Evolutionary conservation across 306 rosid species (phyloP), one percentile per base, ranked within the genome.

Genomic region (Mimosa bimucronata): DNA sequence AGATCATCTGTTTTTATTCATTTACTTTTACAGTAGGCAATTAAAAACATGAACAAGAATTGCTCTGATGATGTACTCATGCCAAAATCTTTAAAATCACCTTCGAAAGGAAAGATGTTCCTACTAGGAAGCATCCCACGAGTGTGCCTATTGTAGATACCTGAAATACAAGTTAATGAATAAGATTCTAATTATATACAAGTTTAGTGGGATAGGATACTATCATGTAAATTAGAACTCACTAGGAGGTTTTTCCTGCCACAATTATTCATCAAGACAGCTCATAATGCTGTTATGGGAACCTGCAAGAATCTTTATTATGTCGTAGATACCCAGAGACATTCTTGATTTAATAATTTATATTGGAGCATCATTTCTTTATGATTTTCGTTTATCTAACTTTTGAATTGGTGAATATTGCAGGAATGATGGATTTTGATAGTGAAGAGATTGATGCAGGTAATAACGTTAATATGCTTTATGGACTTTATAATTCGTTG

Each of bases 211-310:
- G 45, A 41, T 41, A 41, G n/a, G 45, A 9, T 41, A 41, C 45
- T 12, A 41, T 31, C 40, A 16, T 60, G 37, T 18, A 3, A 13
- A 50, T 21, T 11, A 2, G 41, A 9, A 78, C 73, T 73, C 84
- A 86, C 91, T 82, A 85, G 79, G 41, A 89, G 93, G n/a, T 87
- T 88, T 71, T 77, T 83, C 74, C 91, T 77, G 44, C 88, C 89
- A 19, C 87, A 81, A 30, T 76, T 87, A 28, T 86, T 88, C 74
- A 87, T 84, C 46, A 89, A 73, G 14, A 80, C 16, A 42, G 87
- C 89, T 29, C 93, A 88, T 1, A 82, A 15, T 7, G 81, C 23
- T 19, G 87, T 87, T 64, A 85, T 86, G n/a, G 91, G 93, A 61
- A 89, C 79, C 89, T 87, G 85, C 57, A 57, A 7, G 0, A 77